Conservation (phyloP, 73 alveolate genomes). For the Chromera velia region DNA sequence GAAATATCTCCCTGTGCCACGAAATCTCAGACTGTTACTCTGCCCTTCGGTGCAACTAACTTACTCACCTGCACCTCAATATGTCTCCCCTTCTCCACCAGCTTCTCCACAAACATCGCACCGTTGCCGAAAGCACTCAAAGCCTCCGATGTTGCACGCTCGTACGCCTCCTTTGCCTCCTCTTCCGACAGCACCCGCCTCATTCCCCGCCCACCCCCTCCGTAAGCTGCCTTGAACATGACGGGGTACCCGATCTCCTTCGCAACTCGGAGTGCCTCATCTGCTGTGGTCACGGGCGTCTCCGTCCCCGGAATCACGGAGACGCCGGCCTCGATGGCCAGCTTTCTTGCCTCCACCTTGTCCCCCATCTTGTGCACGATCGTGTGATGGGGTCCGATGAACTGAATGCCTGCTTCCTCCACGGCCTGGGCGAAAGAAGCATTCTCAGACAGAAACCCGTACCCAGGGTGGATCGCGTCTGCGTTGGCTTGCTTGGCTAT, state of each 20-base stretch:
- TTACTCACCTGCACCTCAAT: slow-evolving; percentile 55
- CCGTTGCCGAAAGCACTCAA: slow-evolving; percentile 70
- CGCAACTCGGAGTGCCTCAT: slow-evolving; percentile 54
- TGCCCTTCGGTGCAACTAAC: too few relatives aligned
- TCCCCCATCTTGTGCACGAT: slow-evolving; percentile 63
- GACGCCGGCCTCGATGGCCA: slow-evolving; percentile 62
- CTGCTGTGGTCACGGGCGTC: slow-evolving; percentile 46
- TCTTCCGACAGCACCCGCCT: slow-evolving; percentile 65
- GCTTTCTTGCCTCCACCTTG: slow-evolving; percentile 63
- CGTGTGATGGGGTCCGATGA: slow-evolving; percentile 59
- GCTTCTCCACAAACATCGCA: slow-evolving; percentile 72
- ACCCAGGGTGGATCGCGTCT: slow-evolving; percentile 27
- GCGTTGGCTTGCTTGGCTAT: slow-evolving; percentile 1
- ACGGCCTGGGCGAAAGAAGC: slow-evolving; percentile 48
- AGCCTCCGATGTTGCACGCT: slow-evolving; percentile 72
- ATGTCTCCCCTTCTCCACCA: slow-evolving; percentile 76
- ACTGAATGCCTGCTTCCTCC: slow-evolving; percentile 51
- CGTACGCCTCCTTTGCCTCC: slow-evolving; percentile 63
- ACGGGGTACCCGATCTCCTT: slow-evolving; percentile 78
- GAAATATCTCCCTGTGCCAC: too few relatives aligned
- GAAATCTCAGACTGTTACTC: too few relatives aligned
- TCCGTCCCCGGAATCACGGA: slow-evolving; percentile 59
- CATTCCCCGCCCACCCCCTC: slow-evolving; percentile 93
- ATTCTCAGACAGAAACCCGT: slow-evolving; percentile 36
- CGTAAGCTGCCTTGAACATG: slow-evolving; percentile 79